Evolutionary conservation across 257 asterid species (phyloP).

Genomic region (Gardenia jasminoides): DNA sequence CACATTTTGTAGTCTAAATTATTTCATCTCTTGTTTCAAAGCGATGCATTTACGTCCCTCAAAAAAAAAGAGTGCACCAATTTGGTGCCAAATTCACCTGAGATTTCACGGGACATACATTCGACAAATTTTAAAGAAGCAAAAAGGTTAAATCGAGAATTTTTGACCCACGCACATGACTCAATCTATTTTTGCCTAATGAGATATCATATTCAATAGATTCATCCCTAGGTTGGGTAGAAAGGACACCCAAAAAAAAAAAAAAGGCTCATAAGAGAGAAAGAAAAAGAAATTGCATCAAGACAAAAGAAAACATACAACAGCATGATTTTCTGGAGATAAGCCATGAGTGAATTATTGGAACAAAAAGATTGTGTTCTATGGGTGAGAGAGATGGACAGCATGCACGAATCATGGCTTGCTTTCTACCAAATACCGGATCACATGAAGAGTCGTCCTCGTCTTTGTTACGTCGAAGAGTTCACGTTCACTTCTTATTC

Average conservation of each 20-base stretch:
- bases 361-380: not conserved
- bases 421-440: not conserved
- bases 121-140: too few species aligned
- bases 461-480: not conserved
- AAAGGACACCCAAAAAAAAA: too few species aligned
- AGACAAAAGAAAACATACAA: not conserved
- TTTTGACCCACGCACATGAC: too few species aligned
- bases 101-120: too few species aligned
- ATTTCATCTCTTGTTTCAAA: too few species aligned
- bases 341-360: not conserved
- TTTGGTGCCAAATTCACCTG: too few species aligned
- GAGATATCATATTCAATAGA: too few species aligned
- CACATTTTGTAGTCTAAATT: too few species aligned
- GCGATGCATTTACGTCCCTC: too few species aligned
- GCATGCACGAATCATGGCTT: not conserved
- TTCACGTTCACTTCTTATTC: not conserved
- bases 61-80: too few species aligned
- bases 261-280: not conserved
- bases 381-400: not conserved
- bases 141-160: too few species aligned
- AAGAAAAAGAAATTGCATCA: not conserved
- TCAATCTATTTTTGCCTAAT: too few species aligned
- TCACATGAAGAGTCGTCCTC: not conserved
- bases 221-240: not conserved
- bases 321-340: not conserved